Evolutionary conservation across 1,284 basidiomycete genomes (phyloP).

Genomic region (Rhodotorula sp.): DNA sequence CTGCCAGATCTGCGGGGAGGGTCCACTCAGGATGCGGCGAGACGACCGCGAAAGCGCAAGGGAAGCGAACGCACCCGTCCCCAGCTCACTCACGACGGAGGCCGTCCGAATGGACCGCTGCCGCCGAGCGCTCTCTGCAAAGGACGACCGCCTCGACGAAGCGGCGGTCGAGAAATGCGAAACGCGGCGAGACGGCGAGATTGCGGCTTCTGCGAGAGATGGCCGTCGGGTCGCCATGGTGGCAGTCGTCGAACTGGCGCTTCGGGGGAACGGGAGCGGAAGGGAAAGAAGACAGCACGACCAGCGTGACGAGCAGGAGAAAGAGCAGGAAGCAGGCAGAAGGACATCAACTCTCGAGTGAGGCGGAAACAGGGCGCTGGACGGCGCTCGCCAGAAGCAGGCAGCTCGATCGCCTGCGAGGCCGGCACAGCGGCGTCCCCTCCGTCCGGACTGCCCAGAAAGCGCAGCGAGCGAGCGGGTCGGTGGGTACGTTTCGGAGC

Average conservation of each 20-base stretch:
- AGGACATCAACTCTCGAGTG: neutral
- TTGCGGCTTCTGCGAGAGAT: neutral
- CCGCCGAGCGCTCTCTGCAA: neutral
- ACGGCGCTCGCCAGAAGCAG: too few species aligned
- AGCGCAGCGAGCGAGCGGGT: too few species aligned
- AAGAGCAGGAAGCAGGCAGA: neutral
- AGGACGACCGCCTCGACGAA: constrained; percentile 14
- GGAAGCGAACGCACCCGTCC: constrained; percentile 1
- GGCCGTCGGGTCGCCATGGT: neutral
- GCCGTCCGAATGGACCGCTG: constrained; percentile 19
- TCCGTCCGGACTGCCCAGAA: too few species aligned
- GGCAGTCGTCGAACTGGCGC: neutral
- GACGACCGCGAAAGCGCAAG: too few species aligned
- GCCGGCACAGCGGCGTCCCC: neutral
- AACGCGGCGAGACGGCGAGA: neutral
- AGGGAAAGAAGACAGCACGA: neutral
- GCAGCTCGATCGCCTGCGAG: neutral
- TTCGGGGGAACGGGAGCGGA: neutral
- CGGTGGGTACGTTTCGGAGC: too few species aligned
- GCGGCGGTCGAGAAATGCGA: constrained; percentile 3
- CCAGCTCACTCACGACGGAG: constrained; percentile 16
- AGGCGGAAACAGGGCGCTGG: neutral
- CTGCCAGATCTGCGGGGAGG: constrained; percentile 6
- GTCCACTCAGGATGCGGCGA: neutral
- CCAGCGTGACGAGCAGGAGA: neutral